Conservation (phyloP, 441 rosid species). For the Adansonia madagascariensis region DNA sequence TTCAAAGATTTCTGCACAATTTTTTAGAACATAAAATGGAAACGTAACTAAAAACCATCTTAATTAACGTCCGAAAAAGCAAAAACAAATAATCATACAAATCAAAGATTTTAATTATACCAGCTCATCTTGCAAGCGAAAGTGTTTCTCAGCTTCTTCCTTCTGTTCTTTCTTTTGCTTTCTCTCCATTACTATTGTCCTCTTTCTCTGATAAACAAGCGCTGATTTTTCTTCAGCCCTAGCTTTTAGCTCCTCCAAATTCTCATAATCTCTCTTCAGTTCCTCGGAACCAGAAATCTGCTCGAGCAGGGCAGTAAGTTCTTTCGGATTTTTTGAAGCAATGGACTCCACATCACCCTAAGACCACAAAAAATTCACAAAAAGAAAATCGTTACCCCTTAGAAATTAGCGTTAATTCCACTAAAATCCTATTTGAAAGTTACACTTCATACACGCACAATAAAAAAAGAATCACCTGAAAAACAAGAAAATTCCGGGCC, state of each 20-base stretch:
- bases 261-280: conserved; percentile 88
- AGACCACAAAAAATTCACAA: conserved; percentile 24
- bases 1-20: conserved; percentile 78
- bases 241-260: conserved; percentile 74
- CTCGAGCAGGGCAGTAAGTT: conserved; percentile 87
- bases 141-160: conserved; percentile 98
- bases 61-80: neutral
- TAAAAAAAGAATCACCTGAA: conserved; percentile 65
- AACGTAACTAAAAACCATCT: neutral
- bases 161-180: conserved; percentile 98
- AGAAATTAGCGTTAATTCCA: neutral
- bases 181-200: conserved; percentile 80
- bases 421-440: neutral
- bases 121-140: conserved; percentile 88
- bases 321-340: conserved; percentile 97
- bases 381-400: neutral
- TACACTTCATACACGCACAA: neutral
- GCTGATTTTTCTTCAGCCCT: conserved; percentile 88
- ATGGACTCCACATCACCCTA: conserved; percentile 99
- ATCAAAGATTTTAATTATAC: conserved; percentile 42
- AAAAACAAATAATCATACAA: conserved; percentile 12
- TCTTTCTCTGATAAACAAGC: conserved; percentile 82
- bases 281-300: conserved; percentile 98
- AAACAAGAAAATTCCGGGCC: conserved; percentile 95
- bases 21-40: conserved; percentile 23